phyloP scores from a whole-genome alignment of 176 grass and related monocot species.

The Areca catechu region DNA sequence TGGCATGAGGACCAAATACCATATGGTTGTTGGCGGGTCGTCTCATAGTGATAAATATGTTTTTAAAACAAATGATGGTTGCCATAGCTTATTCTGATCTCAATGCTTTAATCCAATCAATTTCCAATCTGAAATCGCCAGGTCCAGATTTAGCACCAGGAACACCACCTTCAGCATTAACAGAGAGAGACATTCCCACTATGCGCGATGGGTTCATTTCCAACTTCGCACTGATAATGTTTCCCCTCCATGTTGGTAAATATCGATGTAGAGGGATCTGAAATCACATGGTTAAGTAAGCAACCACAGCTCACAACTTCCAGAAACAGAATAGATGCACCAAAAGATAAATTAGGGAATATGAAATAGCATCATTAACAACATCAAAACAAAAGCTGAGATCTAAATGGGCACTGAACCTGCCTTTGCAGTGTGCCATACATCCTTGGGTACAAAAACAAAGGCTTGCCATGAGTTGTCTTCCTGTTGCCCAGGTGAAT shows the following conservation, averaged over 20 bases:
- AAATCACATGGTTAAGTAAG: background rate
- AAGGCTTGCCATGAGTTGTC: slow-evolving; percentile 98
- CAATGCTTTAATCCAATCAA: slow-evolving; percentile 93
- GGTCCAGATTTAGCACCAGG: slow-evolving; percentile 69
- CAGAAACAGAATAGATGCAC: no score
- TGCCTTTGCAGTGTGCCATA: slow-evolving; percentile 74
- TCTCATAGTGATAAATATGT: no score
- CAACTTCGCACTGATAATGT: slow-evolving; percentile 52
- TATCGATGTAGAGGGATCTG: slow-evolving; percentile 76
- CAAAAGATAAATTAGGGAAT: no score
- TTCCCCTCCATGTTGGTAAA: slow-evolving; percentile 82
- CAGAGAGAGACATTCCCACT: slow-evolving; percentile 74
- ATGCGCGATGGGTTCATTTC: slow-evolving; percentile 95
- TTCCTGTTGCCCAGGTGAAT: slow-evolving; percentile 82
- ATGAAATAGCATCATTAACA: no score
- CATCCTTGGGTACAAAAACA: slow-evolving; percentile 46
- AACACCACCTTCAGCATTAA: slow-evolving; percentile 72
- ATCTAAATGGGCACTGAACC: slow-evolving; percentile 1
- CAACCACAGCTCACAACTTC: no score
- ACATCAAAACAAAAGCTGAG: no score
- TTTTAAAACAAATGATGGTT: no score
- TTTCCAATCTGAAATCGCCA: slow-evolving; percentile 65
- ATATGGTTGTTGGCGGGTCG: no score
- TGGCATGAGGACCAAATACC: no score
- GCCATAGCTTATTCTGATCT: slow-evolving; percentile 19